phyloP scores from a whole-genome alignment of 139 green algal species.

The Astrephomene gubernaculifera region DNA sequence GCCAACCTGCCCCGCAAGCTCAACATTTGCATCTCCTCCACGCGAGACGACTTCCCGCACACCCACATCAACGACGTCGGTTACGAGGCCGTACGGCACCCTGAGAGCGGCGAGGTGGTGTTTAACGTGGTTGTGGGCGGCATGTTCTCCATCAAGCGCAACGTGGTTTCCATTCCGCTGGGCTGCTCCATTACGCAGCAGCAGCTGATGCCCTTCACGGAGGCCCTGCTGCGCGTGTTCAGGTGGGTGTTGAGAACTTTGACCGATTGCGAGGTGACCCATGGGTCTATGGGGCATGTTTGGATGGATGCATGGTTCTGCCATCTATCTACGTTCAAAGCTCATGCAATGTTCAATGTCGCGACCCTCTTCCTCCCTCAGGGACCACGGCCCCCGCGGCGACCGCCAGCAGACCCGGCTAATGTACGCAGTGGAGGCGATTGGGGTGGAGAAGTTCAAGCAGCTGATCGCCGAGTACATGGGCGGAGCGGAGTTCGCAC shows the following conservation, averaged over 20 bases:
- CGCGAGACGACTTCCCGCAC: slow-evolving; percentile 95
- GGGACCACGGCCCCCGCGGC: slow-evolving; percentile 88
- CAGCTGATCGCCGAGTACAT: slow-evolving; percentile 76
- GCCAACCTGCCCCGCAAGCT: slow-evolving; percentile 97
- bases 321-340: too few species aligned
- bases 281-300: too few species aligned
- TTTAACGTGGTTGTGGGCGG: slow-evolving; percentile 86
- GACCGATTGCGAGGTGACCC: too few species aligned
- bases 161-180: slow-evolving; percentile 88
- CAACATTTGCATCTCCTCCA: slow-evolving; percentile 93
- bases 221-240: slow-evolving; percentile 86
- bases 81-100: slow-evolving; percentile 85
- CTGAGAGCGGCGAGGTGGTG: slow-evolving; percentile 69
- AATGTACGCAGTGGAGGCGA: slow-evolving; percentile 96
- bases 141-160: slow-evolving; percentile 95
- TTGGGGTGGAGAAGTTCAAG: slow-evolving; percentile 83
- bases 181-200: slow-evolving; percentile 85
- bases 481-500: slow-evolving; percentile 62
- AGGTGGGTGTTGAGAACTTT: slow-evolving; percentile 63
- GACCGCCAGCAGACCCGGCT: slow-evolving; percentile 94
- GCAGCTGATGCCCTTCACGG: slow-evolving; percentile 81
- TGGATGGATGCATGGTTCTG: too few species aligned
- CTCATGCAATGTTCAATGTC: too few species aligned
- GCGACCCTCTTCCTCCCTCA: too few species aligned
- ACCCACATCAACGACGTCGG: slow-evolving; percentile 99